These are phyloP conservation scores for Russula sp. DNA, from an alignment of 768 basidiomycete genomes.

Conservation along the genomic window DNA sequence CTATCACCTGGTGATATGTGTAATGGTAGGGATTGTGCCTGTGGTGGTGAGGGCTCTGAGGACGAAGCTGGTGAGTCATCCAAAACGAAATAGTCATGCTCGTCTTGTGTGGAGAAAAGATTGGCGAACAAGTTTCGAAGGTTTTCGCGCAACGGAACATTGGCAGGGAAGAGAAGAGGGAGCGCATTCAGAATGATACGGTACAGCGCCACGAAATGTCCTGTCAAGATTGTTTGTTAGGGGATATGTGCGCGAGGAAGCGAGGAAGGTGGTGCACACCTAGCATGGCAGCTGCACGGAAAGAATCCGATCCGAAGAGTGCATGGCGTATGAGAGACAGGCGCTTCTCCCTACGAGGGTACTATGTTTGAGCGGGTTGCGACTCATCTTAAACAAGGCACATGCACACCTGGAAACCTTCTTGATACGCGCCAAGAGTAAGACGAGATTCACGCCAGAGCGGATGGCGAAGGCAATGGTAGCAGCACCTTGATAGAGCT, in stretches of 20 bases:
- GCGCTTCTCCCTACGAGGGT: conserved; percentile 45
- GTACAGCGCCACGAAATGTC: conserved; percentile 70
- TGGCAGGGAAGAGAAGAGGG: conserved; percentile 54
- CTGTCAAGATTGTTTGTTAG: conserved; percentile 30
- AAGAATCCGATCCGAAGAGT: conserved; percentile 74
- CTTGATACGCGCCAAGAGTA: conserved; percentile 68
- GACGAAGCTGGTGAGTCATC: conserved; percentile 19
- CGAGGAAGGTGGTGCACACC: conserved; percentile 36
- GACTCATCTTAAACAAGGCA: not conserved
- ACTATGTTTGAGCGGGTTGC: not conserved
- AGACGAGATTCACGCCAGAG: conserved; percentile 72
- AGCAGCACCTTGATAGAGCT: conserved; percentile 57
- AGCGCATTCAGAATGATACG: conserved; percentile 73
- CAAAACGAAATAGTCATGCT: conserved; percentile 20
- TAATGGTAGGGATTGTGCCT: conserved; percentile 6
- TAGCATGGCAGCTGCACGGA: conserved; percentile 83
- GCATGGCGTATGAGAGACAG: conserved; percentile 68
- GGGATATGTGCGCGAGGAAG: not conserved
- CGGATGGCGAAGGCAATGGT: conserved; percentile 75
- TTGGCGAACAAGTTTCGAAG: conserved; percentile 24
- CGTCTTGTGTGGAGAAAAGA: conserved; percentile 24
- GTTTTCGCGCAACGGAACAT: conserved; percentile 22
- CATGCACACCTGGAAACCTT: conserved; percentile 52
- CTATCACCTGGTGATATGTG: conserved; percentile 19
- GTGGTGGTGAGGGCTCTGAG: conserved; percentile 23